Base-by-base conservation (phyloP, 2,329 filamentous ascomycete species). In the Daldinia sp. region DNA sequence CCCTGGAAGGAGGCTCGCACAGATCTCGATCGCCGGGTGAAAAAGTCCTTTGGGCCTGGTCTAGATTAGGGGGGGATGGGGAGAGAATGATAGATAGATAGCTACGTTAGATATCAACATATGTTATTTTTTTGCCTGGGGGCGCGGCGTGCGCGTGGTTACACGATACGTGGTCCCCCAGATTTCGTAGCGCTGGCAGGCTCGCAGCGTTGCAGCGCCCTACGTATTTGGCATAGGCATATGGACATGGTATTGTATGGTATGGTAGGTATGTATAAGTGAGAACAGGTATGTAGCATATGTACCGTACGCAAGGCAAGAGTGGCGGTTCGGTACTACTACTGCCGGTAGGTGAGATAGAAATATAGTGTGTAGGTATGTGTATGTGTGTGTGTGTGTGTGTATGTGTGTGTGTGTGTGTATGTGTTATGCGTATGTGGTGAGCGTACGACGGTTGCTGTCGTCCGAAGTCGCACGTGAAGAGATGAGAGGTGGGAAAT, bases 1-100 rank as follows among this genome's bases (percentile, higher is more conserved):
- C 58, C 58, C 30, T 39, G 61, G 35, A 10, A 28, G 56, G 44
- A 69, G 35, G 20, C 56, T 71, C 50, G 10, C 57, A 71, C 60
- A 71, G 67, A 71, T 71, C 69, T 69, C 69, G 69, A 71, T 71
- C 67, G 46, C 26, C 37, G 63, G 53, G 55, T 20, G 44, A 26
- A 28, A 56, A 61, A 61, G 51, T 53, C 54, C 60, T 33, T 39
- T 50, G 12, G 50, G 20, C 50, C 35, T 46, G n/a, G 39, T 2
- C 39, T 42, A 18, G 39, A 39, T 15, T 42, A 18, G 39, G 39
- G n/a, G 4, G n/a, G n/a, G 39, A 42, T 4, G 39, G 39, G n/a
- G 15, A 18, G 7, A 9, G 33, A 35, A 9, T 6, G 30, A 9
- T 9, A 33, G 30, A 18, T 28, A 10, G 23, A 15, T 48, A 4